Conservation (phyloP, 2,329 filamentous ascomycete genomes). For the Chaetomium sp. region DNA sequence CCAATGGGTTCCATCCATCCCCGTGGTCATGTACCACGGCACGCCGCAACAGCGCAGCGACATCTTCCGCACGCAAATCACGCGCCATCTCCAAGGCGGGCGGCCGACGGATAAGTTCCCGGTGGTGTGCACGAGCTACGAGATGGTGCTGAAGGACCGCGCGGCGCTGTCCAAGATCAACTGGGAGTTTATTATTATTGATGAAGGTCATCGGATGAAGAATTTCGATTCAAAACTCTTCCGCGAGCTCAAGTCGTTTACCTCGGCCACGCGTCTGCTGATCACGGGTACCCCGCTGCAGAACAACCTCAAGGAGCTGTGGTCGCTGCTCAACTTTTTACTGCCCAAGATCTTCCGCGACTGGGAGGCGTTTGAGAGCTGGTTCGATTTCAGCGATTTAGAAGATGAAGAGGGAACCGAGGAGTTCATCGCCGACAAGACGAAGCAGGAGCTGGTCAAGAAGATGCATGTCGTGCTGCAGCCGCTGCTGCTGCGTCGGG, state of each 20-base stretch:
- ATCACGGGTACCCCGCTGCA: constrained; percentile 94
- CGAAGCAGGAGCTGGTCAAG: constrained; percentile 70
- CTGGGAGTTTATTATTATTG: constrained; percentile 98
- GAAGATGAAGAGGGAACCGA: constrained; percentile 75
- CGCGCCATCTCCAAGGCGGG: constrained; percentile 58
- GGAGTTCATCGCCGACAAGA: constrained; percentile 71
- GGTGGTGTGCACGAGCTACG: constrained; percentile 89
- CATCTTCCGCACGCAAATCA: constrained; percentile 67
- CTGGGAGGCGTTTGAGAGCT: constrained; percentile 84
- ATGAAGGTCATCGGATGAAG: constrained; percentile 95
- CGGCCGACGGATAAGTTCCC: constrained; percentile 64
- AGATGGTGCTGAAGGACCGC: constrained; percentile 89
- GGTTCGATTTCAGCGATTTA: constrained; percentile 95
- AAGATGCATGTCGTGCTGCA: constrained; percentile 92
- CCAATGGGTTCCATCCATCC: constrained; percentile 83
- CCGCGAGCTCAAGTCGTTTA: constrained; percentile 78
- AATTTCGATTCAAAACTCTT: constrained; percentile 93
- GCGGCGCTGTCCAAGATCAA: constrained; percentile 74
- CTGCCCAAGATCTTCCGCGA: constrained; percentile 90
- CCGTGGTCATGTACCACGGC: constrained; percentile 87
- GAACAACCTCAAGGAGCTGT: constrained; percentile 90
- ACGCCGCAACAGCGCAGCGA: constrained; percentile 68
- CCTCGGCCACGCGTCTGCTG: constrained; percentile 81
- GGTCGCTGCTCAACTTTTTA: constrained; percentile 90
- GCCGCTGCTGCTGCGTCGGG: constrained; percentile 75